Base-by-base conservation (phyloP, 2,329 filamentous ascomycete genomes). In the Mollisiaceae sp. region DNA sequence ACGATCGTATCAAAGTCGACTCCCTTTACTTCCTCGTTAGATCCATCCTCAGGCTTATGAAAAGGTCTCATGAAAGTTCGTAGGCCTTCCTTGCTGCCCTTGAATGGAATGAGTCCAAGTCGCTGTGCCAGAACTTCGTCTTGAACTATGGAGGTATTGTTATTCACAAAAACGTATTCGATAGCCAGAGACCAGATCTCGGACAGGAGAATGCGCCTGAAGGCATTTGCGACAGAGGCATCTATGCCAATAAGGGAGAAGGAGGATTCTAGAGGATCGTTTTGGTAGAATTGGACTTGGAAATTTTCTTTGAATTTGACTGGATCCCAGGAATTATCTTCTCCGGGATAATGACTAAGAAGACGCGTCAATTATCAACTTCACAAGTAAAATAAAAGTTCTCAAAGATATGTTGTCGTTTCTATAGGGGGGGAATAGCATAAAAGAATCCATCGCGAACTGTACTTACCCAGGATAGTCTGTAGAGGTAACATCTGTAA, bases 81-180 rank as follows among this genome's bases (percentile, higher is more conserved):
- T 63, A 99, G 83, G 60, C 92, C 94, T 63, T 91, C 85, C 70
- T 89, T 87, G 67, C 88, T 87, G 71, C 92, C 95, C 70, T 89
- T 91, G 72, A 99, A 89, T 20, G 96, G 95, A 62, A 99, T 91
- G 55, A 99, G 87, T 65, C 95, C 95, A 38, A 99, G 84, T 54
- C 95, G 87, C 78, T 95, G 92, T 18, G 94, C 90, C 60, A 99
- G 89, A 4, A 99, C 94, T 82, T 99, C 95, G 77, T 99, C 95
- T 78, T 98, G 94, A 75, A 99, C 95, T 41, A 99, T 93, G 5
- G 93, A 97, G 59, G 94, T 98, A 83, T 99, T 99, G 83, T 97
- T 96, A 77, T 92, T 87, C 70, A 98, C 89, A 81, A 91, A 99
- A 77, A 97, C 92, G 69, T 89, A 90, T 83, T 99, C 95, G 75